A percentile compares a stretch with the other conserved stretches of the same genome.
phyloP scores from a whole-genome alignment of 345 rosid genomes.

The Citrus hindsii region DNA sequence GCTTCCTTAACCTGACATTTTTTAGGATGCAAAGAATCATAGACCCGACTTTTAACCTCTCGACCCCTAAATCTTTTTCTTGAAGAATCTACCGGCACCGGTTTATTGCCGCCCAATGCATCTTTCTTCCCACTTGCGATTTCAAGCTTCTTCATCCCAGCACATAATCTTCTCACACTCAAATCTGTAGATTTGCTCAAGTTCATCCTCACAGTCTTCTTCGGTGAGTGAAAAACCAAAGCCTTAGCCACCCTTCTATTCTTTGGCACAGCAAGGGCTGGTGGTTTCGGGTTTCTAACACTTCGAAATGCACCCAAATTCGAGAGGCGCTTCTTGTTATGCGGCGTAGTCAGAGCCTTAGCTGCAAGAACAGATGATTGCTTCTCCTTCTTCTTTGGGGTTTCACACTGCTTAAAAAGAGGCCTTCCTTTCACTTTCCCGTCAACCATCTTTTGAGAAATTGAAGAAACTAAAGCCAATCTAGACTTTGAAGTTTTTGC shows the following conservation, averaged over 20 bases:
- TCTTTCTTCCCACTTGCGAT: slow-evolving; percentile 41
- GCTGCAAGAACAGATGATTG: slow-evolving; percentile 21
- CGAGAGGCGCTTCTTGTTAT: slow-evolving; percentile 39
- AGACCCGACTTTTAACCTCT: slow-evolving; percentile 92
- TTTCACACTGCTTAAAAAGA: slow-evolving; percentile 23
- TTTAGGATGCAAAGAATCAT: slow-evolving; percentile 46
- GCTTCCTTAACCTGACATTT: slow-evolving; percentile 30
- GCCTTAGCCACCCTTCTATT: slow-evolving; percentile 53
- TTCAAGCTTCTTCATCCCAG: slow-evolving; percentile 71
- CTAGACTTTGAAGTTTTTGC: slow-evolving; percentile 72
- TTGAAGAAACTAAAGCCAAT: slow-evolving; percentile 71
- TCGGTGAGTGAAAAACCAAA: slow-evolving; percentile 80
- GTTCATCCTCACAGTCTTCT: slow-evolving; percentile 45
- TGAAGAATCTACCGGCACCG: slow-evolving; percentile 29
- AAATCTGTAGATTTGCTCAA: slow-evolving; percentile 50
- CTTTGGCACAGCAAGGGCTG: slow-evolving; percentile 31
- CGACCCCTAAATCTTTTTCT: slow-evolving; percentile 49
- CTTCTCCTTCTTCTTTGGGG: slow-evolving; percentile 47
- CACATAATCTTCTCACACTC: slow-evolving; percentile 46
- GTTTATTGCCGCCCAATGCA: slow-evolving; percentile 23
- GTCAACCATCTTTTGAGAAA: slow-evolving; percentile 49
- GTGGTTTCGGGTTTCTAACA: slow-evolving; percentile 53
- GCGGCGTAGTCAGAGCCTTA: slow-evolving; percentile 62
- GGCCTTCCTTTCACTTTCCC: slow-evolving; percentile 37
- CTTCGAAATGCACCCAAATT: slow-evolving; percentile 57